Evolutionary conservation across 1,284 basidiomycete species (phyloP), one percentile per base, ranked within the genome.

Genomic region (Psilocybe mexicana): DNA sequence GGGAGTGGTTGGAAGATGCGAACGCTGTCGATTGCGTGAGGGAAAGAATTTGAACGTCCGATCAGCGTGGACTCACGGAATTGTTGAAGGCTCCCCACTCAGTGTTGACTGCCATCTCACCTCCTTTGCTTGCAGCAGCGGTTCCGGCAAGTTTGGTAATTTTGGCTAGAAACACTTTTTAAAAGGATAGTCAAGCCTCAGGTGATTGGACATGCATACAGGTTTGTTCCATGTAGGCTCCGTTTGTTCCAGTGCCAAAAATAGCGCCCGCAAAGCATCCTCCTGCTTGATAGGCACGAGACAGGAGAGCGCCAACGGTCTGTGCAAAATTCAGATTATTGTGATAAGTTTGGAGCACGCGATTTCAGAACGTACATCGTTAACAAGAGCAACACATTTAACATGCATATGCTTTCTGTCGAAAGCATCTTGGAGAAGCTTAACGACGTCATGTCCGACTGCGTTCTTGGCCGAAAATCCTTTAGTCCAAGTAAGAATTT

Each of bases 1-100:
- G n/a, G 91, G 86, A 0, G 96, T 98, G 6, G 89, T 85, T 3
- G 94, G 96, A 23, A 99, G 82, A 54, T 90, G 87, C n/a, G 84
- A 79, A 54, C 95, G 87, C 90, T 94, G 60, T n/a, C 23, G 33
- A 51, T 8, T 46, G 26, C 18, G 62, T 30, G 33, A 56, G 50
- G 53, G 36, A 55, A 14, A 28, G 24, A 48, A 26, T 30, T 7
- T 11, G 38, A n/a, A 40, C 10, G 28, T 23, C 43, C 3, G 12
- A 45, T 42, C 14, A 40, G 8, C 43, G 23, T 14, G 36, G 52
- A 72, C 85, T 63, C 69, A 93, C 93, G 45, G 85, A 80, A 73
- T 96, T 96, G 74, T 97, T 92, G 74, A 97, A 96, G 38, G 86
- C 94, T 63, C 95, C 96, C 95, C 97, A 98, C 77, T 99, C 97